Evolutionary conservation across 495 filamentous ascomycete genomes (phyloP), one percentile per base, ranked within the genome.

Genomic region (Extremus antarcticus): DNA sequence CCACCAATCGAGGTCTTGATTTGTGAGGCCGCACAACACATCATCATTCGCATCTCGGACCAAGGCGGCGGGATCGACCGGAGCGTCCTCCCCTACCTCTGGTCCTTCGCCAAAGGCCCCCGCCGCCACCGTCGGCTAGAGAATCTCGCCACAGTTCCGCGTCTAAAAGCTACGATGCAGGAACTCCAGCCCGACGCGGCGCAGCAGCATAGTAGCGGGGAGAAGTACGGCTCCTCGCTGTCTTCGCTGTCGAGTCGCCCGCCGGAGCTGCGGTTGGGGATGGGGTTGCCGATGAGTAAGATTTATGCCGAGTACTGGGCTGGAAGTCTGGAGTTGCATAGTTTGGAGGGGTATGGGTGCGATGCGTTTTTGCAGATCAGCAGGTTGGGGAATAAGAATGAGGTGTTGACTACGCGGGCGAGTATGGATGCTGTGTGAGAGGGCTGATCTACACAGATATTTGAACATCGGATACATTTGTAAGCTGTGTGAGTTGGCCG

Each of bases 261-360:
- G 2, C 90, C 94, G 0, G 84, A 96, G 62, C 76, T 99, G 51
- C 78, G 89, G 0, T 75, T 99, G 11, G 94, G 92, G 10, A 95
- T 99, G 77, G 92, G 92, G 1, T 69, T 99, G 50, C 94, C 92
- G 0, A 85, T 97, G 74, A 94, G 88, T 58, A 79, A 89, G 56
- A 87, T 97, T 15, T 99, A 97, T 67, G 91, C 94, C 16, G 91
- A 99, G 69, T 98, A 97, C 70, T 99, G 92, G 92, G 92, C 94
- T 8, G 92, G 92, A 1, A 91, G 79, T 65, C 69, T 99, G 22
- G 88, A 95, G 66, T 64, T 97, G 56, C 92, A 97, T 67, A 95
- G 84, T 66, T 70, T 99, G 35, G 92, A 97, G 62, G 92, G 92
- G 0, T 99, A 96, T 62, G 92, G 92, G 1, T 89, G 94, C n/a